Evolutionary conservation across 805 yeast species (phyloP).

Genomic region (Ogataea zsoltii): DNA sequence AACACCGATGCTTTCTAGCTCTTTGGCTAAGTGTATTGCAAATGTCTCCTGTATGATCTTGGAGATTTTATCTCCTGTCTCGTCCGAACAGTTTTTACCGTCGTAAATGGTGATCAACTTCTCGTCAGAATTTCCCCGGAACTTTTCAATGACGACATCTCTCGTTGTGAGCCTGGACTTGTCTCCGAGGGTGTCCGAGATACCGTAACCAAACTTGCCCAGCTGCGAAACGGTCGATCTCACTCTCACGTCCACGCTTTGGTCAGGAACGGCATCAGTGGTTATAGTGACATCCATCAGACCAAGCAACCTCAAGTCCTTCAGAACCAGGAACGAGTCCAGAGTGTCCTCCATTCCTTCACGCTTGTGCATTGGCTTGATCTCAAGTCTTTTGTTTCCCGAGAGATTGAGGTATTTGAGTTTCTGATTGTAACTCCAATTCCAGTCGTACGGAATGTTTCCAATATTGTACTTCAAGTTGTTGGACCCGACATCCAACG

Average conservation of each 20-base stretch:
- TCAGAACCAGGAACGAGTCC: constrained; percentile 63
- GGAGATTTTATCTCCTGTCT: constrained; percentile 65
- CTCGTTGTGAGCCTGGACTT: constrained; percentile 66
- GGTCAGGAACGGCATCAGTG: constrained; percentile 87
- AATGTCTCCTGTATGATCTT: constrained; percentile 71
- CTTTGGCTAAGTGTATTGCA: constrained; percentile 66
- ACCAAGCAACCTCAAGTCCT: constrained; percentile 72
- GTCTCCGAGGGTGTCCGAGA: constrained; percentile 81
- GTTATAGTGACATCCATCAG: constrained; percentile 94
- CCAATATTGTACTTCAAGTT: constrained; percentile 87
- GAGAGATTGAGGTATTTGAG: constrained; percentile 84
- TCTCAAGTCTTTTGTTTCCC: constrained; percentile 89
- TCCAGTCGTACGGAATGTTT: constrained; percentile 97
- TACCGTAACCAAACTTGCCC: constrained; percentile 81
- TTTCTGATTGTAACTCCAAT: constrained; percentile 84
- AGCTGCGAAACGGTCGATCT: constrained; percentile 85
- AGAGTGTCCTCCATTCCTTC: constrained; percentile 64
- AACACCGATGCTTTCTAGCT: constrained; percentile 45
- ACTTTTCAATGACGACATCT: constrained; percentile 84
- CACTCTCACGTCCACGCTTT: constrained; percentile 75
- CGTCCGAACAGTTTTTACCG: constrained; percentile 64
- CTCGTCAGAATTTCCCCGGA: constrained; percentile 83
- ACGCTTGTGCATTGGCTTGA: constrained; percentile 61
- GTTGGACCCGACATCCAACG: constrained; percentile 89
- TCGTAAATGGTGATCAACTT: constrained; percentile 81